Base-by-base conservation (phyloP, 495 filamentous ascomycete genomes). In the Annulohypoxylon stygium region DNA sequence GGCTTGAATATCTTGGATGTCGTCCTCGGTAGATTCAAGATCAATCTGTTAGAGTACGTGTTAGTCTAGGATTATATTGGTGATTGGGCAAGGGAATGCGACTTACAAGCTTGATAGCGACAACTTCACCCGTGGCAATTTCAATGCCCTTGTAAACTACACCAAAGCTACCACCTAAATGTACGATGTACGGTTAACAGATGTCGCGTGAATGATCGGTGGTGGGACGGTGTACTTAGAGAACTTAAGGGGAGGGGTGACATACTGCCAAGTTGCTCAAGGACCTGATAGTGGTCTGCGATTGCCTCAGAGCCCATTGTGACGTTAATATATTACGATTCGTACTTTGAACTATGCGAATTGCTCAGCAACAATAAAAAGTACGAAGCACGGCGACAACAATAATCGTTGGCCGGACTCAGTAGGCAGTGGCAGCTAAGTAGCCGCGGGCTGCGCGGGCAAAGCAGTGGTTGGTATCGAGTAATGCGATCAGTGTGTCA, bases 1-100 rank as follows among this genome's bases (percentile, higher is more conserved):
- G 78, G 97, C 93, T 71, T 98, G 95, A 68, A 99, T 98, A 74
- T 99, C 96, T 79, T 94, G 90, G 47, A 99, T 97, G 78, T 99
- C 96, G 81, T 99, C 96, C 79, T 97, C 96, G 81, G 92, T 97
- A 47, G 94, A 97, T 80, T 99, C 96, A 73, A 99, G 92, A 83
- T 99, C 96, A 80, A 99, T 99, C 93, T 97, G 75, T 67, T 50
- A 25, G 58, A 61, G 41, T 73, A 71, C 48, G 43, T 47, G 66
- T 69, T 68, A 79, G 70, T 48, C 57, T 4, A 57, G 3, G 45
- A 25, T 64, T 57, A 58, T 48, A 65, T 50, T 43, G 37, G 39
- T 60, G 58, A 57, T n/a, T 16, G 20, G 39, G 45, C 47, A 39
- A 11, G 33, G 9, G 20, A 16, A 59, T 26, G 16, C 51, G 25